Evolutionary conservation across 495 filamentous ascomycete species (phyloP).

Genomic region (Pyrenula massariospora): DNA sequence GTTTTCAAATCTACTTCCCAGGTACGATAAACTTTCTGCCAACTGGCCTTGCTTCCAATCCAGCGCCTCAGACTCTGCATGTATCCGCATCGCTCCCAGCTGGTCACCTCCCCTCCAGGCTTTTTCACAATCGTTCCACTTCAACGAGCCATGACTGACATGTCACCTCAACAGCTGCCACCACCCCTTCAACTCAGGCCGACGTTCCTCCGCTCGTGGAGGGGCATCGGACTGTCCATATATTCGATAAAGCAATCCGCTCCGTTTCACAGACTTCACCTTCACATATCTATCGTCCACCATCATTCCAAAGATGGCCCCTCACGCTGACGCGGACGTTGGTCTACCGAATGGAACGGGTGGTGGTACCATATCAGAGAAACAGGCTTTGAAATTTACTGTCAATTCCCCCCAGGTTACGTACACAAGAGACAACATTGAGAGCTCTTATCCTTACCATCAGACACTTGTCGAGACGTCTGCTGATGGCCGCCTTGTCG

Average conservation of each 20-base stretch:
- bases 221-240: slow-evolving; percentile 70
- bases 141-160: slow-evolving; percentile 1
- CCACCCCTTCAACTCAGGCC: slow-evolving; percentile 95
- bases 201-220: slow-evolving; percentile 82
- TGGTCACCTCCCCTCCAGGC: neutral
- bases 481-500: slow-evolving; percentile 68
- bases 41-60: too few relatives aligned
- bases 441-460: slow-evolving; percentile 91
- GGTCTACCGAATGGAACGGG: slow-evolving; percentile 35
- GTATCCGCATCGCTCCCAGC: neutral
- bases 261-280: slow-evolving; percentile 18
- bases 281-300: slow-evolving; percentile 8
- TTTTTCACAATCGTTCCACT: neutral
- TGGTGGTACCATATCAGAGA: neutral
- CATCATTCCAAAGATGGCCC: slow-evolving; percentile 58
- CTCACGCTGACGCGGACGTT: slow-evolving; percentile 65
- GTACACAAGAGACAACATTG: slow-evolving; percentile 82
- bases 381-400: slow-evolving; percentile 53
- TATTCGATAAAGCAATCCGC: slow-evolving; percentile 43
- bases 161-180: slow-evolving; percentile 52
- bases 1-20: slow-evolving; percentile 87
- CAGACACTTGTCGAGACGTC: slow-evolving; percentile 69
- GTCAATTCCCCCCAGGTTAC: slow-evolving; percentile 87
- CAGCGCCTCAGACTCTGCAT: neutral
- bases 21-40: slow-evolving; percentile 44